Evolutionary conservation across 1,284 basidiomycete species (phyloP).

Genomic region (Cryptococcus neoformans): DNA sequence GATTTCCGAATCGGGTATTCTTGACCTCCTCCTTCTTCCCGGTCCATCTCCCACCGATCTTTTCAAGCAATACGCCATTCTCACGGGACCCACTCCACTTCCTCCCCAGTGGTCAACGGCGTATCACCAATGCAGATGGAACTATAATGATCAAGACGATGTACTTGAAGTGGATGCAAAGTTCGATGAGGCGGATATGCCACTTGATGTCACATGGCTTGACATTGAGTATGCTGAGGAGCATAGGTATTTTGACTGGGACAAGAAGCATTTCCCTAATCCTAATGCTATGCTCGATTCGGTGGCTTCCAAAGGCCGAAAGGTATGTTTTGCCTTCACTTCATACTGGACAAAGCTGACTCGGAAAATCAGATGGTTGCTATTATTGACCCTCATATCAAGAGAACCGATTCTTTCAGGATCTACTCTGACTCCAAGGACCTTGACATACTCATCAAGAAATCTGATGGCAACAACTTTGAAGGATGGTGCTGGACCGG

Average conservation of each 20-base stretch:
- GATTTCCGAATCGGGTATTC: slow-evolving; percentile 94
- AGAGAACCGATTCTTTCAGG: slow-evolving; percentile 74
- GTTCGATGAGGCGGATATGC: slow-evolving; percentile 92
- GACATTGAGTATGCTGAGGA: slow-evolving; percentile 96
- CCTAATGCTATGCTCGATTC: slow-evolving; percentile 90
- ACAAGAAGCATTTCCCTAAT: slow-evolving; percentile 85
- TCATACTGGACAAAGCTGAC: background rate
- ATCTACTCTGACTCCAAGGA: slow-evolving; percentile 84
- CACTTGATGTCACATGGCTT: slow-evolving; percentile 96
- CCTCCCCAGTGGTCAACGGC: slow-evolving; percentile 90
- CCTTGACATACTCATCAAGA: slow-evolving; percentile 75
- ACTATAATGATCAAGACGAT: slow-evolving; percentile 90
- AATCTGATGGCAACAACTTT: slow-evolving; percentile 75
- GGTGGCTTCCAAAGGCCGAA: slow-evolving; percentile 78
- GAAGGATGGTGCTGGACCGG: slow-evolving; percentile 99
- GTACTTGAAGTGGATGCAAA: slow-evolving; percentile 78
- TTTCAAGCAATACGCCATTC: slow-evolving; percentile 76
- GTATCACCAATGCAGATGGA: slow-evolving; percentile 99
- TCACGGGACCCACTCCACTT: slow-evolving; percentile 82
- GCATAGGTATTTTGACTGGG: slow-evolving; percentile 98
- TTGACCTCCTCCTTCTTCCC: slow-evolving; percentile 91
- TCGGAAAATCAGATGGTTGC: slow-evolving; percentile 73
- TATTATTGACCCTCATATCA: slow-evolving; percentile 95
- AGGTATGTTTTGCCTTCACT: slow-evolving; percentile 56
- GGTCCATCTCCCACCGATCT: slow-evolving; percentile 78